phyloP scores from a whole-genome alignment of 768 basidiomycete genomes.

The Suillus subaureus region DNA sequence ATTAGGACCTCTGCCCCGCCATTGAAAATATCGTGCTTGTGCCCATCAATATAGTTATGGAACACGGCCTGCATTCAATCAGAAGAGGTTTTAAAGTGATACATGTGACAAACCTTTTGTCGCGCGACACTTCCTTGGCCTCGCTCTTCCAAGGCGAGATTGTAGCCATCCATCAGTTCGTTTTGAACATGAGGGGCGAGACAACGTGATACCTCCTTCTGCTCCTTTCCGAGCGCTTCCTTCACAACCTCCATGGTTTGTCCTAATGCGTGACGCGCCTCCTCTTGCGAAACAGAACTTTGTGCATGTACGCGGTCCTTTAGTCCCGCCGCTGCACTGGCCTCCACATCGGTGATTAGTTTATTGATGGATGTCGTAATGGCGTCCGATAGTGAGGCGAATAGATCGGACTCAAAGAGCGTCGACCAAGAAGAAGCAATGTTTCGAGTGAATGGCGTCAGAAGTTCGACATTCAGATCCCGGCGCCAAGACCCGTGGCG shows the following conservation, averaged over 20 bases:
- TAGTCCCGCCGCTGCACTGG: slow-evolving; percentile 50
- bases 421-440: slow-evolving; percentile 61
- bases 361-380: slow-evolving; percentile 40
- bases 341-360: slow-evolving; percentile 54
- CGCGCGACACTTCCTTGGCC: slow-evolving; percentile 60
- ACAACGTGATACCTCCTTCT: slow-evolving; percentile 61
- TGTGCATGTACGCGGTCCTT: slow-evolving; percentile 54
- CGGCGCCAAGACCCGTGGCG: slow-evolving; percentile 57
- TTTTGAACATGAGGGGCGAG: slow-evolving; percentile 58
- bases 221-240: slow-evolving; percentile 52
- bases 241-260: slow-evolving; percentile 51
- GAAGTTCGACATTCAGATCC: slow-evolving; percentile 63
- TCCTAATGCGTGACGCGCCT: slow-evolving; percentile 50
- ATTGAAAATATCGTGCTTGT: slow-evolving; percentile 54
- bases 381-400: slow-evolving; percentile 46
- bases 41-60: slow-evolving; percentile 43
- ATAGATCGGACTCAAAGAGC: slow-evolving; percentile 62
- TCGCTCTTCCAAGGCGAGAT: slow-evolving; percentile 53
- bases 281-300: slow-evolving; percentile 52
- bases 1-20: slow-evolving; percentile 54
- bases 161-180: slow-evolving; percentile 53
- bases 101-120: slow-evolving; percentile 49
- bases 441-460: slow-evolving; percentile 57
- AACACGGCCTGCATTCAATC: slow-evolving; percentile 44
- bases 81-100: slow-evolving; percentile 4